Evolutionary conservation across 441 rosid species (phyloP).

Genomic region (Hura crepitans): DNA sequence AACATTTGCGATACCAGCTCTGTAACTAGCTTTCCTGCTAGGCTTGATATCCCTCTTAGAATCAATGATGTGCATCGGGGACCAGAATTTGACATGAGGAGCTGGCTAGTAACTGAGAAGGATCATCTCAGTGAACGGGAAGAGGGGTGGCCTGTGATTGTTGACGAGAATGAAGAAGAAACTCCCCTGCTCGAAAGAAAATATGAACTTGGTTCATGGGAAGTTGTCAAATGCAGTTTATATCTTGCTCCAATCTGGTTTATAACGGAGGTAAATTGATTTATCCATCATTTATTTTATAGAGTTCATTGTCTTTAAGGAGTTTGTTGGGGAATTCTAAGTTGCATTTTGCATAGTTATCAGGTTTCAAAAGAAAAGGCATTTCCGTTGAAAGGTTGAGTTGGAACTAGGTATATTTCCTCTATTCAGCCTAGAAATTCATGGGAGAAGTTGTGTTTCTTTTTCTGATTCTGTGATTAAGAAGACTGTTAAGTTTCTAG

Average conservation of each 20-base stretch:
- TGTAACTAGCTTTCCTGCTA: constrained; percentile 19
- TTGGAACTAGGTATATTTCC: too few species aligned
- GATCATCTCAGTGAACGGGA: constrained; percentile 43
- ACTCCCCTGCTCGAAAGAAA: constrained; percentile 18
- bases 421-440: background rate
- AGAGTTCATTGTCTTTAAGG: background rate
- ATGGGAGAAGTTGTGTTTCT: background rate
- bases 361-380: background rate
- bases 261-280: constrained; percentile 42
- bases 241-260: constrained; percentile 64
- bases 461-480: too few species aligned
- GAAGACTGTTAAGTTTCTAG: background rate
- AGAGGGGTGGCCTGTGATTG: constrained; percentile 39
- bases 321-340: background rate
- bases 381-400: background rate
- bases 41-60: constrained; percentile 39
- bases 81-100: constrained; percentile 24
- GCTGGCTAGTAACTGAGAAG: constrained; percentile 28
- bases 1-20: constrained; percentile 9
- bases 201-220: constrained; percentile 33
- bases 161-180: constrained; percentile 30
- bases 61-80: constrained; percentile 25
- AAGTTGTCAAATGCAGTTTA: constrained; percentile 42
- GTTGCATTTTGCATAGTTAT: background rate
- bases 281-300: background rate